Evolutionary conservation across 352 stramenopile genomes (phyloP).

Genomic region (Thraustotheca clavata): DNA sequence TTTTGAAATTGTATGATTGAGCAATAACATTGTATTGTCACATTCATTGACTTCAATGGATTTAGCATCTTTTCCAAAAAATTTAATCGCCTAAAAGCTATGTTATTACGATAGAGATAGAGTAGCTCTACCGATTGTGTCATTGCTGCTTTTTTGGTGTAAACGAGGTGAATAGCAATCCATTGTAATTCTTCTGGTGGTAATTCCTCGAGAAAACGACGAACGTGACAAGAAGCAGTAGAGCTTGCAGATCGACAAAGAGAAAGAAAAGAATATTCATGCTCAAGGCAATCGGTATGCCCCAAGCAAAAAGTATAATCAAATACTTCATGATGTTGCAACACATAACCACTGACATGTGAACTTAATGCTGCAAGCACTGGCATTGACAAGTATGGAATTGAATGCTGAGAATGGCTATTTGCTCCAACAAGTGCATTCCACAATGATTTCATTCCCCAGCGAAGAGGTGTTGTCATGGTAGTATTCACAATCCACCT

Average conservation of each 20-base stretch:
- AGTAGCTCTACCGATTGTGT: not conserved
- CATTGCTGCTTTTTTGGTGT: slow-evolving; percentile 9
- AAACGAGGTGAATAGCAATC: not conserved
- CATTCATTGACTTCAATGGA: not conserved
- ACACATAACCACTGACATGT: not conserved
- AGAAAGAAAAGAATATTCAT: not conserved
- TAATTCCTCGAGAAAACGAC: not conserved
- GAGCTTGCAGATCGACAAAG: not conserved
- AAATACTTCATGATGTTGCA: not conserved
- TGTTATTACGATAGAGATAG: not conserved
- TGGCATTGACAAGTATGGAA: slow-evolving; percentile 7
- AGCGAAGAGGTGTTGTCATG: not conserved
- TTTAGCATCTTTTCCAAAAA: not conserved
- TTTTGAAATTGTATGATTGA: slow-evolving; percentile 9
- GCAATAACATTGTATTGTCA: slow-evolving; percentile 13
- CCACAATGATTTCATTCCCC: slow-evolving; percentile 2
- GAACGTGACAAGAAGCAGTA: too few relatives aligned
- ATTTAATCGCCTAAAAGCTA: not conserved
- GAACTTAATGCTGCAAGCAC: not conserved
- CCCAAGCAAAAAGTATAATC: slow-evolving; percentile 9
- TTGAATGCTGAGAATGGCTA: not conserved
- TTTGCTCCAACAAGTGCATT: not conserved
- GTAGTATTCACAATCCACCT: slow-evolving; percentile 8
- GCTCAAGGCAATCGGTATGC: not conserved
- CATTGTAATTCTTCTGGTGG: not conserved